Base-by-base conservation (phyloP, 495 filamentous ascomycete genomes). In the Patellaria atrata region DNA sequence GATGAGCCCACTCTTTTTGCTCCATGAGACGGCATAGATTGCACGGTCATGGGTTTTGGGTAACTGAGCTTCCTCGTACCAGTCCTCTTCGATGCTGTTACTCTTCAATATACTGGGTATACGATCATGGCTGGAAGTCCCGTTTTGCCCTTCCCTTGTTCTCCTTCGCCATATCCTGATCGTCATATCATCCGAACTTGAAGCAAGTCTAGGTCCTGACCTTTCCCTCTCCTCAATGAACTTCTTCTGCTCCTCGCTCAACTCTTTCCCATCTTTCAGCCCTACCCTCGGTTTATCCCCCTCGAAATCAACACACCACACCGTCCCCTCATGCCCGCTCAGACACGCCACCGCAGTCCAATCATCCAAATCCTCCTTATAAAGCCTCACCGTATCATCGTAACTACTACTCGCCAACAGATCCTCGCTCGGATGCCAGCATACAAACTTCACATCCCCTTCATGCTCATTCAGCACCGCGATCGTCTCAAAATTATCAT, bases 401-500 rank as follows among this genome's bases (percentile, higher is more conserved):
- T 97, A 97, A 47, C 81, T 87, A 10, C 64, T 79, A 45, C 76
- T 83, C 4, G 82, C 89, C 12, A 97, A 62, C 33, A 85, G 64
- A 39, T 87, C 61, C 46, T 82, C 74, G 22, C 71, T 68, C 2
- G 84, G 82, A 51, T 89, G 80, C 89, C 89, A 97, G 0, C 73
- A 67, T 3, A 97, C 82, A 36, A 73, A 81, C 52, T 97, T 97
- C 23, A 97, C 86, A 53, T 97, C 89, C 10, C 79, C 86, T 18
- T 79, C 79, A 50, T 97, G 89, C 56, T 96, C 89, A 56, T 76
- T 78, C 56, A 94, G 65, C 36, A 97, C 87, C 0, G 87, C 87
- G 4, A 94, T 71, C 5, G 89, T 94, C 70, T 97, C 89, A 53
- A 81, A 94, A 41, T 94, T 86, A 50, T 93, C 87, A 18, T 87